phyloP scores from a whole-genome alignment of 768 basidiomycete genomes.

The Boletus reticuloceps region DNA sequence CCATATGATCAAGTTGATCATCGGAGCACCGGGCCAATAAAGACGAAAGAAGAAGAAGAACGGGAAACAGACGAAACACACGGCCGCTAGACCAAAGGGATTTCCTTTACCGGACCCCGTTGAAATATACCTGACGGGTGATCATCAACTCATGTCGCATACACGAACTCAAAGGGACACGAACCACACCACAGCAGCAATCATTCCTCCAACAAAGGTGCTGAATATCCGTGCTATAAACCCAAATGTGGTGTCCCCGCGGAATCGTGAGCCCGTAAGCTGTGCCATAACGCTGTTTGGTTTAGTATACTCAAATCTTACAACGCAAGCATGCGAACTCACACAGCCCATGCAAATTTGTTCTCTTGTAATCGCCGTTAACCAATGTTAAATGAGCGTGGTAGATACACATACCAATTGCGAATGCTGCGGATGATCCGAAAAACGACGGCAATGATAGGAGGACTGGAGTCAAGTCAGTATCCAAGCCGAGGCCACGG shows the following conservation, averaged over 20 bases:
- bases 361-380: slow-evolving; percentile 39
- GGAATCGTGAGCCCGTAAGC: slow-evolving; percentile 63
- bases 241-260: slow-evolving; percentile 72
- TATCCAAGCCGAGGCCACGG: not conserved
- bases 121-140: slow-evolving; percentile 61
- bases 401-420: slow-evolving; percentile 45
- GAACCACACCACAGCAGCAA: slow-evolving; percentile 67
- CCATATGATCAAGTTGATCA: slow-evolving; percentile 68
- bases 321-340: slow-evolving; percentile 15
- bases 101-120: slow-evolving; percentile 57
- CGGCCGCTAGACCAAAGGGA: slow-evolving; percentile 66
- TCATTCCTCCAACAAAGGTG: slow-evolving; percentile 62
- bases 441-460: slow-evolving; percentile 60
- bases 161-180: slow-evolving; percentile 11
- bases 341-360: slow-evolving; percentile 72
- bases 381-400: slow-evolving; percentile 1
- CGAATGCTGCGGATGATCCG: slow-evolving; percentile 50
- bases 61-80: slow-evolving; percentile 66
- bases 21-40: slow-evolving; percentile 70
- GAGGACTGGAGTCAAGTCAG: slow-evolving; percentile 33
- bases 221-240: slow-evolving; percentile 57
- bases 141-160: not conserved
- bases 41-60: slow-evolving; percentile 65
- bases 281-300: slow-evolving; percentile 71
- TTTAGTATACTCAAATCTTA: not conserved